Percentiles rank a stretch among this genome's conserved stretches.
Evolutionary conservation across 23 red algal genomes (phyloP).

Genomic region (Pyropia yezoensis): DNA sequence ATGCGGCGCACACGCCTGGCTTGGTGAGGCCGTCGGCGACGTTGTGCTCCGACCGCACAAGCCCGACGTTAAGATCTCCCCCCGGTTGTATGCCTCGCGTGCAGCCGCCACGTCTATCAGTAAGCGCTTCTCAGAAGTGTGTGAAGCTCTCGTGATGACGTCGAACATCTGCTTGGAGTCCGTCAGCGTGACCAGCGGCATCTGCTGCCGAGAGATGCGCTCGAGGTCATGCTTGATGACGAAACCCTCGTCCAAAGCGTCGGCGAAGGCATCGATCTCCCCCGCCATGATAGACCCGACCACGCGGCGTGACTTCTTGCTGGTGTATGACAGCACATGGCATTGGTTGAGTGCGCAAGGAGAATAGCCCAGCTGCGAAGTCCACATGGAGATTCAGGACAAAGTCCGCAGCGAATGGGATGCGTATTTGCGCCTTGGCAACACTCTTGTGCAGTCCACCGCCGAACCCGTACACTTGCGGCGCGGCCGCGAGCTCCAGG

Average conservation of each 20-base stretch:
- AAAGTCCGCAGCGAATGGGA: no score
- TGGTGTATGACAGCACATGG: conserved; percentile 13
- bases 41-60: conserved; percentile 2
- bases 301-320: conserved; percentile 14
- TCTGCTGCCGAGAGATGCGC: background rate
- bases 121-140: conserved; percentile 19
- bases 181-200: conserved; percentile 2
- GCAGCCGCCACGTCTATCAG: conserved; percentile 7
- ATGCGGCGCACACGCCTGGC: background rate
- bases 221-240: conserved; percentile 11
- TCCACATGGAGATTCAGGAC: no score
- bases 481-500: no score
- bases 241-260: conserved; percentile 3
- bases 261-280: background rate
- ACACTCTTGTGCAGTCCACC: no score
- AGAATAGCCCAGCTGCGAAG: no score
- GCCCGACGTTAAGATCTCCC: conserved; percentile 2
- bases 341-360: background rate
- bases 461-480: no score
- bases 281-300: background rate
- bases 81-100: conserved; percentile 3
- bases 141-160: conserved; percentile 1
- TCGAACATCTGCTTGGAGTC: conserved; percentile 15
- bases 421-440: no score
- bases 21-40: conserved; percentile 12